Evolutionary conservation across 805 yeast genomes (phyloP).

Genomic region (Wickerhamomyces sydowiorum): DNA sequence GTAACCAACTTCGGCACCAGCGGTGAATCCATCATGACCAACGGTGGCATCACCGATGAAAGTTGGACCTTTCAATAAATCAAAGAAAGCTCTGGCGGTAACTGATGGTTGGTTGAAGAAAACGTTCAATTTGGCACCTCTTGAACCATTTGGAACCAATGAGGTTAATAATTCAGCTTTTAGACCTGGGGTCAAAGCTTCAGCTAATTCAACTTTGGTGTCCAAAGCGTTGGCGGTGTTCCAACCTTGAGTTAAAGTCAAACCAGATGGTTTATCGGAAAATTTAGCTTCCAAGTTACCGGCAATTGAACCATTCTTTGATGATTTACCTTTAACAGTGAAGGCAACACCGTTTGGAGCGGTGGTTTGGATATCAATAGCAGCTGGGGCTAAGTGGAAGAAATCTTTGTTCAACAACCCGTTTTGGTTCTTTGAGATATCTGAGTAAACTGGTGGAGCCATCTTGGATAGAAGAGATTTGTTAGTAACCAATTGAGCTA

Average conservation of each 20-base stretch:
- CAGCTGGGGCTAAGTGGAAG: slow-evolving; percentile 84
- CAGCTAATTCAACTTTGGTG: slow-evolving; percentile 90
- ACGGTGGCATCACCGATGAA: slow-evolving; percentile 93
- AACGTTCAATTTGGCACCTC: slow-evolving; percentile 85
- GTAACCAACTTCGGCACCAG: slow-evolving; percentile 96
- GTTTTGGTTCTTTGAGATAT: slow-evolving; percentile 88
- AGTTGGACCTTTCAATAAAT: slow-evolving; percentile 90
- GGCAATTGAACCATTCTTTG: slow-evolving; percentile 74
- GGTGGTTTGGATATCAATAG: slow-evolving; percentile 82
- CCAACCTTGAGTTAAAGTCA: slow-evolving; percentile 97
- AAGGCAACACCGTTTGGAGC: slow-evolving; percentile 97
- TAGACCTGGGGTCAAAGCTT: slow-evolving; percentile 90
- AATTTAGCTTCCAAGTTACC: slow-evolving; percentile 90
- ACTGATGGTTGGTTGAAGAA: slow-evolving; percentile 90
- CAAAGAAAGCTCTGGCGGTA: slow-evolving; percentile 92
- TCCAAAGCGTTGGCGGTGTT: slow-evolving; percentile 86
- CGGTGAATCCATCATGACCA: slow-evolving; percentile 94
- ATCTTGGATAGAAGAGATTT: slow-evolving; percentile 29
- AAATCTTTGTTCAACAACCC: slow-evolving; percentile 87
- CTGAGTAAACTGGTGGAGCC: slow-evolving; percentile 90
- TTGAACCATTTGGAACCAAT: slow-evolving; percentile 78
- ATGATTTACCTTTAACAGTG: slow-evolving; percentile 86
- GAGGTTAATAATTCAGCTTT: slow-evolving; percentile 88
- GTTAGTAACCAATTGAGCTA: slow-evolving; percentile 1
- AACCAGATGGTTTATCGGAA: slow-evolving; percentile 87